A percentile compares a stretch with the other conserved stretches of the same genome.
Evolutionary conservation across 202 grass and related monocot species (phyloP).

Genomic region (Hordeum pubiflorum): DNA sequence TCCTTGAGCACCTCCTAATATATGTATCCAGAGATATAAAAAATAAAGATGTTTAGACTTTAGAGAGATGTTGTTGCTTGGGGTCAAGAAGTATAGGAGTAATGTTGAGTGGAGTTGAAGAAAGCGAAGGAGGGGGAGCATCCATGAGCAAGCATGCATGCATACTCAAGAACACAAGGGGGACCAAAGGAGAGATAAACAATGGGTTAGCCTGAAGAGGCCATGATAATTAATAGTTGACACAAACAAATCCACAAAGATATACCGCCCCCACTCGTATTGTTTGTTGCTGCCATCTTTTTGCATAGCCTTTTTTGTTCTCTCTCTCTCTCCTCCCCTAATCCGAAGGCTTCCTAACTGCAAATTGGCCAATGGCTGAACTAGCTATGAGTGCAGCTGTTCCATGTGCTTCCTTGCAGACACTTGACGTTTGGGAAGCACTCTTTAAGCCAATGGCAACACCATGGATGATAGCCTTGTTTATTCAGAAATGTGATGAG

Average conservation of each 20-base stretch:
- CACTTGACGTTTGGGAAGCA: slow-evolving; percentile 19
- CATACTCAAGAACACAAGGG: slow-evolving; percentile 59
- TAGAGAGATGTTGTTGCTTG: slow-evolving; percentile 16
- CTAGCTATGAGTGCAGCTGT: slow-evolving; percentile 20
- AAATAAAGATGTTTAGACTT: not conserved
- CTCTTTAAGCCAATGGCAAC: slow-evolving; percentile 23
- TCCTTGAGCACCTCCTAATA: slow-evolving; percentile 7
- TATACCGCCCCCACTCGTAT: slow-evolving; percentile 41
- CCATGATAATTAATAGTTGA: slow-evolving; percentile 32
- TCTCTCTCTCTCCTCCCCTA: not conserved
- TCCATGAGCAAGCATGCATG: slow-evolving; percentile 1
- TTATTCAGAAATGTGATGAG: slow-evolving; percentile 10
- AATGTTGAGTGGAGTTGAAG: slow-evolving; percentile 85
- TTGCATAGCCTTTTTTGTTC: slow-evolving; percentile 33
- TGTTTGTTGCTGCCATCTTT: slow-evolving; percentile 32
- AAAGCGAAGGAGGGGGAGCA: slow-evolving; percentile 60
- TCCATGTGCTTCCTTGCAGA: slow-evolving; percentile 28
- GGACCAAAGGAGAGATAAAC: slow-evolving; percentile 48
- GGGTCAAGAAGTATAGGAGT: slow-evolving; percentile 35
- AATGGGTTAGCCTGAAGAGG: slow-evolving; percentile 33
- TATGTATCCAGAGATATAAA: not conserved
- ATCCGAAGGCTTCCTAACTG: not conserved
- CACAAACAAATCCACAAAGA: slow-evolving; percentile 45
- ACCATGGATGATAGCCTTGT: slow-evolving; percentile 28
- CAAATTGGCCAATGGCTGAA: slow-evolving; percentile 13